Conservation (phyloP, 306 rosid species). For the Mimosa bimucronata region DNA sequence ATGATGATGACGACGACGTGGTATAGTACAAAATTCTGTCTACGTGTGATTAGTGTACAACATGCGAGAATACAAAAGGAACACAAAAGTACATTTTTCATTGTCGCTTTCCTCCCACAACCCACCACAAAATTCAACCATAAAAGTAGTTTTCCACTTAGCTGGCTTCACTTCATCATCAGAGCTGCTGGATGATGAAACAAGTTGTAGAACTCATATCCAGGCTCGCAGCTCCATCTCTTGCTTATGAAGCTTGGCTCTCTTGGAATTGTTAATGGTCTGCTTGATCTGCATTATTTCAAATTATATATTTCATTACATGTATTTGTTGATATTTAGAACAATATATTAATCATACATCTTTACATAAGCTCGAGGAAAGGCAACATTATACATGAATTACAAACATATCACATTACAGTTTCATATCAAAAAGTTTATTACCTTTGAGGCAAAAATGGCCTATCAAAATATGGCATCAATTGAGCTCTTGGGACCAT, state of each 20-base stretch:
- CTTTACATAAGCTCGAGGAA: background rate
- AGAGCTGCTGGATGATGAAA: slow-evolving; percentile 61
- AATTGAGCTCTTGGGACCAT: slow-evolving; percentile 96
- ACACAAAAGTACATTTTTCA: slow-evolving; percentile 30
- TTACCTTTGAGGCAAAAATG: slow-evolving; percentile 92
- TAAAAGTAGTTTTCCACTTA: slow-evolving; percentile 29
- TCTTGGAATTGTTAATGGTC: slow-evolving; percentile 67
- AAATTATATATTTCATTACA: background rate
- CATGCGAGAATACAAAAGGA: slow-evolving; percentile 35
- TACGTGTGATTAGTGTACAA: slow-evolving; percentile 43
- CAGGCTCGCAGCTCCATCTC: slow-evolving; percentile 50
- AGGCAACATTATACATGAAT: background rate
- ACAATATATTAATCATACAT: background rate
- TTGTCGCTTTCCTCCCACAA: slow-evolving; percentile 25
- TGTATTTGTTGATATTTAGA: background rate
- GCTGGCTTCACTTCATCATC: slow-evolving; percentile 43
- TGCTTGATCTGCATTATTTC: slow-evolving; percentile 66
- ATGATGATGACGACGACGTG: slow-evolving; percentile 15
- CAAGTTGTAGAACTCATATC: slow-evolving; percentile 55
- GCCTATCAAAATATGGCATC: slow-evolving; percentile 92
- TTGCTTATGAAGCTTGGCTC: slow-evolving; percentile 75
- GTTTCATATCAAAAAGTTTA: background rate
- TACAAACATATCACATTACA: too few species aligned
- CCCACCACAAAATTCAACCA: background rate
- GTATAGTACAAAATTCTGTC: slow-evolving; percentile 43